These are phyloP conservation scores for Coemansia nantahalensis DNA, from an alignment of 192 early-diverging fungal genomes.

Conservation along the genomic window DNA sequence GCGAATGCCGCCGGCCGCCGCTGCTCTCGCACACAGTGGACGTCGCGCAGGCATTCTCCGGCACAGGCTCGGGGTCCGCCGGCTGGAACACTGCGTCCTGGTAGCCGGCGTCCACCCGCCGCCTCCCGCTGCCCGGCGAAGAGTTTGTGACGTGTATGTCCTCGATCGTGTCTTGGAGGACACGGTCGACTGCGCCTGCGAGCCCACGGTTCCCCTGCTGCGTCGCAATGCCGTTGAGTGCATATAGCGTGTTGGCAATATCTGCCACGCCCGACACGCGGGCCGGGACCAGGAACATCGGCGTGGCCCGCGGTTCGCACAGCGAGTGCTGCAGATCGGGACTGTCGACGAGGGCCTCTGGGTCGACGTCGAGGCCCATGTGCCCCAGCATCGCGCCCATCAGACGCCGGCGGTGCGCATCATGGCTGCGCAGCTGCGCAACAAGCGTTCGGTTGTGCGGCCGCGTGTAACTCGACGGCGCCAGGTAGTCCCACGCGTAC, in stretches of 20 bases:
- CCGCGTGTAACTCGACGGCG: conserved; percentile 53
- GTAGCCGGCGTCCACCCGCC: conserved; percentile 29
- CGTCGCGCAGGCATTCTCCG: neutral
- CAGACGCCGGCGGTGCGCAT: conserved; percentile 54
- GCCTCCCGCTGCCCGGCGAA: conserved; percentile 7
- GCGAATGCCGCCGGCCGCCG: conserved; percentile 25
- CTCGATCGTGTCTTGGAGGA: conserved; percentile 28
- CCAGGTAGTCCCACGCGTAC: conserved; percentile 61
- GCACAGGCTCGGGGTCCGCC: conserved; percentile 1
- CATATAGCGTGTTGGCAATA: conserved; percentile 22
- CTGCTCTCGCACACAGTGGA: neutral
- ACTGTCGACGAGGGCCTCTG: conserved; percentile 32
- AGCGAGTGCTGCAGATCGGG: conserved; percentile 11
- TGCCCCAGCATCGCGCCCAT: conserved; percentile 59
- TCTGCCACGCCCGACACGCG: conserved; percentile 32
- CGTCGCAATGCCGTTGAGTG: conserved; percentile 21
- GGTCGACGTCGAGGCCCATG: conserved; percentile 62
- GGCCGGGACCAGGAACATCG: conserved; percentile 39
- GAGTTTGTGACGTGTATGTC: conserved; percentile 46
- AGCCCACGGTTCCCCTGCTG: conserved; percentile 7
- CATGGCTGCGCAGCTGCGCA: conserved; percentile 46
- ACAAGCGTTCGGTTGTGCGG: conserved; percentile 54
- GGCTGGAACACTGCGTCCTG: conserved; percentile 21
- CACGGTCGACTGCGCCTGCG: conserved; percentile 15
- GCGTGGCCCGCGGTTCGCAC: conserved; percentile 23